Evolutionary conservation across 2,329 filamentous ascomycete species (phyloP).

Genomic region (Elsinoe arachidis): DNA sequence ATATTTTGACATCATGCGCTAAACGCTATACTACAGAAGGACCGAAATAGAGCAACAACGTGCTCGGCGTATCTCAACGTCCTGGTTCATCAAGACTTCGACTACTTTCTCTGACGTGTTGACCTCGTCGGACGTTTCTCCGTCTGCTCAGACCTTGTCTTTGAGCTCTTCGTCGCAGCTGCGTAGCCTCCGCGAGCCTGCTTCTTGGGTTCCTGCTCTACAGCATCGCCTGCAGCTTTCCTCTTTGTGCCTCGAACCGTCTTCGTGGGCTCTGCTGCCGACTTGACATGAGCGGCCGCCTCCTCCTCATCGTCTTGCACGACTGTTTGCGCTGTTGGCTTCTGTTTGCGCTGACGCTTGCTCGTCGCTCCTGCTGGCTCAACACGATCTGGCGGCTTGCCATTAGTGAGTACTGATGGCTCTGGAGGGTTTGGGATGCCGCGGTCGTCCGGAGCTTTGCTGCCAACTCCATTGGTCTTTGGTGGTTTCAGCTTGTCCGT

Average conservation of each 20-base stretch:
- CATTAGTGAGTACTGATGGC: too few species aligned
- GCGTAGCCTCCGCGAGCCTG: constrained; percentile 25
- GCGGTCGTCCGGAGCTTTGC: not conserved
- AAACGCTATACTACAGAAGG: not conserved
- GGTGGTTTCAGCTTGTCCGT: not conserved
- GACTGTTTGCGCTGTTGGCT: constrained; percentile 22
- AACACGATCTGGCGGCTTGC: not conserved
- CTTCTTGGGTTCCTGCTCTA: constrained; percentile 24
- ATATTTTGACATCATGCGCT: not conserved
- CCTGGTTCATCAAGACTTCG: not conserved
- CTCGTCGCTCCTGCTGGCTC: constrained; percentile 3
- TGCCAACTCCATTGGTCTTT: not conserved
- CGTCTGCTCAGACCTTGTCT: constrained; percentile 19
- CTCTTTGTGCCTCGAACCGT: constrained; percentile 23
- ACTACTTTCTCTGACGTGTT: not conserved
- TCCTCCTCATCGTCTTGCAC: constrained; percentile 16
- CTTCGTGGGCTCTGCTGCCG: not conserved
- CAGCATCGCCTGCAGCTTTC: constrained; percentile 21
- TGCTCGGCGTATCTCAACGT: not conserved
- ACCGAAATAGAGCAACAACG: not conserved
- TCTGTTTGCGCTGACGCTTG: constrained; percentile 17
- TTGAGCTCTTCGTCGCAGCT: constrained; percentile 30
- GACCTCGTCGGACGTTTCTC: constrained; percentile 12
- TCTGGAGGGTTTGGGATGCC: too few species aligned
- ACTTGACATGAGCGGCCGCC: not conserved